phyloP scores from a whole-genome alignment of 345 rosid species.

The Lumnitzera racemosa region DNA sequence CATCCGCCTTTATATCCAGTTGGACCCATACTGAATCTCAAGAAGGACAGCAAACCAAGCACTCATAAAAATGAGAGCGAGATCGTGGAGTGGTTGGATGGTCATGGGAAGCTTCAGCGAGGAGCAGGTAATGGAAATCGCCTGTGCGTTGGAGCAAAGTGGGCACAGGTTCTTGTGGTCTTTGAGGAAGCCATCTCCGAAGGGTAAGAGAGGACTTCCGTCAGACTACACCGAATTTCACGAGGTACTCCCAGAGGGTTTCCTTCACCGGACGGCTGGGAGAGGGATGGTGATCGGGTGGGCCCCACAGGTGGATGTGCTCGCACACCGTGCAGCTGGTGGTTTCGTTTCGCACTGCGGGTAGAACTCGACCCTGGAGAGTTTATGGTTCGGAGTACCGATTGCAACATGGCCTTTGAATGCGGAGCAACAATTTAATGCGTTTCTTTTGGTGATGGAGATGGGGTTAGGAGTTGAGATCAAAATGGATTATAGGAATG shows the following conservation, averaged over 20 bases:
- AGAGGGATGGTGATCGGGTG: slow-evolving; percentile 18
- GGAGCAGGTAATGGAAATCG: slow-evolving; percentile 36
- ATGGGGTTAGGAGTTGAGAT: slow-evolving; percentile 11
- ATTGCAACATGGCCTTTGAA: slow-evolving; percentile 16
- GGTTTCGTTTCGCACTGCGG: slow-evolving; percentile 69
- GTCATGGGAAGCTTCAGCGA: slow-evolving; percentile 39
- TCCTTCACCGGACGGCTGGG: slow-evolving; percentile 23
- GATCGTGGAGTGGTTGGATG: slow-evolving; percentile 41
- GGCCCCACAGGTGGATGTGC: slow-evolving; percentile 42
- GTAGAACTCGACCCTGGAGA: slow-evolving; percentile 39
- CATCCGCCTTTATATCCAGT: slow-evolving; percentile 29
- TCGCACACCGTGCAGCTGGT: slow-evolving; percentile 30
- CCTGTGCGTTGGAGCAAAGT: slow-evolving; percentile 32
- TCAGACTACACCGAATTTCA: slow-evolving; percentile 11
- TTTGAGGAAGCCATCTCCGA: slow-evolving; percentile 14
- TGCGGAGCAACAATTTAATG: slow-evolving; percentile 23
- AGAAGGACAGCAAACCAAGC: slow-evolving; percentile 1
- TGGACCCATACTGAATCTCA: slow-evolving; percentile 39
- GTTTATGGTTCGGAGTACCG: slow-evolving; percentile 14
- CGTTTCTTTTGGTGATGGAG: slow-evolving; percentile 14
- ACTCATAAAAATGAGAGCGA: background rate
- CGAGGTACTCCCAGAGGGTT: slow-evolving; percentile 35
- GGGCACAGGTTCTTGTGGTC: slow-evolving; percentile 50
- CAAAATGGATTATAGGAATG: slow-evolving; percentile 1
- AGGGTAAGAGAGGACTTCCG: slow-evolving; percentile 7